Base-by-base conservation (phyloP, 805 yeast species). In the Vanderwaltozyma polyspora region DNA sequence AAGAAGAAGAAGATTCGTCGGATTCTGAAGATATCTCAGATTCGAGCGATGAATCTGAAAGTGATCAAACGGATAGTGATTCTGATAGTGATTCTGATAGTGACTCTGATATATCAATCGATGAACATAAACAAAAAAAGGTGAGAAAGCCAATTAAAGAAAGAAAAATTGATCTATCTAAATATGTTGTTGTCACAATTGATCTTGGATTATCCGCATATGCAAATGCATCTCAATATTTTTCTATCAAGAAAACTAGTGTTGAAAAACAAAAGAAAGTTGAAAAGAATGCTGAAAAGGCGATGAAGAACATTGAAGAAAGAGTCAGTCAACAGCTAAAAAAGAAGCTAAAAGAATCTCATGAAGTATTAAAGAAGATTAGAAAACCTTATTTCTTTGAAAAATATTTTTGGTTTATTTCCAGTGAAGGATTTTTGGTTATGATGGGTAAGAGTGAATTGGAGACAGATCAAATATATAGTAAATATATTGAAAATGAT, bases 331-430 rank as follows among this genome's bases (percentile, higher is more conserved):
- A 70, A 18, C 95, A 87, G 48, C 59, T 87, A 48, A 72, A 74
- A 35, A 73, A 70, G 45, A 69, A 70, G 32, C 59, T 82, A 38
- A 74, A 73, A 33, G 74, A 73, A 38, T 75, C 78, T 29, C 68
- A 67, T 33, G 67, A 67, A 31, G 66, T 65, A 4, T 55, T 67
- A 24, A 76, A 72, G 41, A 74, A 71, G 25, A 62, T 81, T 22
- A 69, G 96, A 31, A 66, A 72, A 4, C 85, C 84, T 31, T 78
- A 66, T 52, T 87, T 95, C 83, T 91, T 91, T 62, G 98, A 91
- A 53, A 91, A 89, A 57, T 89, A 79, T 56, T 75, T 68, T 49
- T 91, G 98, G 98, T 91, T 91, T 51, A 65, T 87, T n/a, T 73
- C 95, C 0, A 76, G 79, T 44, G 97, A 89, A 51, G 87, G 91